These are phyloP conservation scores for Dichotomopilus funicola DNA, from an alignment of 2,329 filamentous ascomycete genomes.

Conservation along the genomic window DNA sequence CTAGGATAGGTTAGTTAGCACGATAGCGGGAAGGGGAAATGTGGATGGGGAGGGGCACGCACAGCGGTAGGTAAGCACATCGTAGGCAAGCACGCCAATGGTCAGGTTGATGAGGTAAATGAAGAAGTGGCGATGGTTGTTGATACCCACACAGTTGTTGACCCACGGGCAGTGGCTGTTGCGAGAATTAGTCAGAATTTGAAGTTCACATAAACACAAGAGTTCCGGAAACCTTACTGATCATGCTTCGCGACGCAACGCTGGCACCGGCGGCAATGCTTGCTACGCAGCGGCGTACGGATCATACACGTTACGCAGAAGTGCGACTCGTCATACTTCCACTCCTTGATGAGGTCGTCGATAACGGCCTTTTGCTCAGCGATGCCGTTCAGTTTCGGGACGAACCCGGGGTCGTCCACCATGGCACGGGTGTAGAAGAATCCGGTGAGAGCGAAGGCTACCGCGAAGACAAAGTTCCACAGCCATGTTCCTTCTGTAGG, in stretches of 20 bases:
- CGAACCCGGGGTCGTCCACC: slow-evolving; percentile 83
- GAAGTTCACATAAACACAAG: background rate
- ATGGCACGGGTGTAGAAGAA: slow-evolving; percentile 89
- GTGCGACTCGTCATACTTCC: slow-evolving; percentile 89
- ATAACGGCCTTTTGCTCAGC: slow-evolving; percentile 86
- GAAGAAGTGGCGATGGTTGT: slow-evolving; percentile 95
- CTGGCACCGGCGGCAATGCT: slow-evolving; percentile 87
- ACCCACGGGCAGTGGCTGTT: slow-evolving; percentile 93
- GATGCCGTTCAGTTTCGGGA: slow-evolving; percentile 83
- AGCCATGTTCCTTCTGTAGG: slow-evolving; percentile 52
- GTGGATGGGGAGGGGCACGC: slow-evolving; percentile 2
- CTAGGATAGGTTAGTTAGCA: slow-evolving; percentile 32
- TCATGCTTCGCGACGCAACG: slow-evolving; percentile 95
- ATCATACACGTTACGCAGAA: slow-evolving; percentile 97
- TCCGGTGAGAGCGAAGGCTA: slow-evolving; percentile 57
- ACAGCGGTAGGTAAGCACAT: slow-evolving; percentile 69
- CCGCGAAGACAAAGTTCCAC: slow-evolving; percentile 68
- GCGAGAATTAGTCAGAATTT: background rate
- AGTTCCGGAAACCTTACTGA: slow-evolving; percentile 57
- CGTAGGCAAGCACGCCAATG: slow-evolving; percentile 64
- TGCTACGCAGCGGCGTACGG: slow-evolving; percentile 83
- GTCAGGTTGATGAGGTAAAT: slow-evolving; percentile 78
- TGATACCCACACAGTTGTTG: slow-evolving; percentile 89
- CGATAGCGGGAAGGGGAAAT: background rate
- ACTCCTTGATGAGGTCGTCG: slow-evolving; percentile 73